Conservation (phyloP, 176 grass and related monocot genomes). For the Aegilops speltoides region DNA sequence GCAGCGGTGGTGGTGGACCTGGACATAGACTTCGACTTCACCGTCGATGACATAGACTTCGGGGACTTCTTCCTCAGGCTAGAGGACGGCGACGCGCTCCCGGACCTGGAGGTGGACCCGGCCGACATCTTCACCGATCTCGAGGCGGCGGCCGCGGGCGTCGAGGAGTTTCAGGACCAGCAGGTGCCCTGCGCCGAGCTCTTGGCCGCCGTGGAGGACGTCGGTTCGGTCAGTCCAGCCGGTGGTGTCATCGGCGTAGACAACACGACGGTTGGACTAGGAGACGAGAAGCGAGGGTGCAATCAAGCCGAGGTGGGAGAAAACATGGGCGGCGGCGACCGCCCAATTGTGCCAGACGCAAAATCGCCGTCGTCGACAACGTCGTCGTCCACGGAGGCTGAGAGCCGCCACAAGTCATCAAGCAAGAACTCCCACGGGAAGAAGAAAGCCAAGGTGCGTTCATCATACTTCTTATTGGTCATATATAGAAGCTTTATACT, state of each 20-base stretch:
- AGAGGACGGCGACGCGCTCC: slow-evolving; percentile 62
- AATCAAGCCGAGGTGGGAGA: slow-evolving; percentile 20
- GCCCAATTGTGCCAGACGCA: background rate
- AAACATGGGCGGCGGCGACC: background rate
- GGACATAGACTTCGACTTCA: slow-evolving; percentile 65
- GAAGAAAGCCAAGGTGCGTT: slow-evolving; percentile 81
- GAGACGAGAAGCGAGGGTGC: slow-evolving; percentile 34
- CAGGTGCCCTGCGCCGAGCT: slow-evolving; percentile 26
- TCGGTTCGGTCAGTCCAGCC: background rate
- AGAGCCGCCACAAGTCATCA: slow-evolving; percentile 44
- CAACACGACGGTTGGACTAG: background rate
- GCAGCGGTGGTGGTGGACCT: background rate
- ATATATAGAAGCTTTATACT: background rate
- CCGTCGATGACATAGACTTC: slow-evolving; percentile 76
- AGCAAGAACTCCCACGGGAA: slow-evolving; percentile 64
- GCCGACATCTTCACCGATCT: slow-evolving; percentile 64
- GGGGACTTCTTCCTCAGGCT: slow-evolving; percentile 76
- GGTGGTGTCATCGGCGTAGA: background rate
- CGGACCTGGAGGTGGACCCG: slow-evolving; percentile 79
- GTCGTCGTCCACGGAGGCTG: slow-evolving; percentile 29
- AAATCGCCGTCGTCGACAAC: slow-evolving; percentile 51
- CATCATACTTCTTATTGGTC: background rate
- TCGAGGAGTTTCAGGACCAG: slow-evolving; percentile 19
- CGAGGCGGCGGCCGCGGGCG: background rate
- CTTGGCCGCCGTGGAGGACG: background rate